phyloP scores from a whole-genome alignment of 805 yeast species.

The Candida ortonii region DNA sequence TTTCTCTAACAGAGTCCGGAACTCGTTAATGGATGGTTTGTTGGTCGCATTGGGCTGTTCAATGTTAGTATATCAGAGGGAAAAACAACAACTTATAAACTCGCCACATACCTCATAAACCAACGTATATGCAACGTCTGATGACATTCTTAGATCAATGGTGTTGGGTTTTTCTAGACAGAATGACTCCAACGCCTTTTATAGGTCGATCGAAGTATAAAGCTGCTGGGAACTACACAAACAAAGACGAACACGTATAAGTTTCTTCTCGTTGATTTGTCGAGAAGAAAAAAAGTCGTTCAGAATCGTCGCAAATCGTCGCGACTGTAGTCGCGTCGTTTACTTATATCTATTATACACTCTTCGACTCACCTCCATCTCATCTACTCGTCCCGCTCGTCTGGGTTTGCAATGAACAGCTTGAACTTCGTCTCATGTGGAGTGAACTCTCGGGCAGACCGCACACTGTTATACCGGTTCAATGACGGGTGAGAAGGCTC shows the following conservation, averaged over 20 bases:
- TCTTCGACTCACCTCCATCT: background rate
- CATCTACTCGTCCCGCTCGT: constrained; percentile 18
- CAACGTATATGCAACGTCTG: constrained; percentile 63
- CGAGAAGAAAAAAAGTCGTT: constrained; percentile 1
- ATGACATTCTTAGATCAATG: constrained; percentile 26
- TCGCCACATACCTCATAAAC: constrained; percentile 54
- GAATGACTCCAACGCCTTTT: background rate
- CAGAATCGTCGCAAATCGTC: background rate
- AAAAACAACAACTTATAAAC: too few species aligned
- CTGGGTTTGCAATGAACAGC: constrained; percentile 60
- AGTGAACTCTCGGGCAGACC: constrained; percentile 26
- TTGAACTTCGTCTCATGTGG: constrained; percentile 40
- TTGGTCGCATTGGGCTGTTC: constrained; percentile 55
- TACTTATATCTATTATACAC: background rate
- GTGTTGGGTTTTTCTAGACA: too few species aligned
- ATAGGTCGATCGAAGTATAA: too few species aligned
- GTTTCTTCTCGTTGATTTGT: constrained; percentile 5
- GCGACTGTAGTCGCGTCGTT: background rate
- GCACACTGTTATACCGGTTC: constrained; percentile 35
- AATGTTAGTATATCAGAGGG: constrained; percentile 15
- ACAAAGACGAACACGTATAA: constrained; percentile 17
- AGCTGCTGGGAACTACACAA: too few species aligned
- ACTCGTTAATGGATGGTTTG: constrained; percentile 66
- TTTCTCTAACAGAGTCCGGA: constrained; percentile 75
- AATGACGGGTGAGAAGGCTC: too few species aligned